Evolutionary conservation across 306 rosid genomes (phyloP), one percentile per base, ranked within the genome.

Genomic region (Mimosa bimucronata): DNA sequence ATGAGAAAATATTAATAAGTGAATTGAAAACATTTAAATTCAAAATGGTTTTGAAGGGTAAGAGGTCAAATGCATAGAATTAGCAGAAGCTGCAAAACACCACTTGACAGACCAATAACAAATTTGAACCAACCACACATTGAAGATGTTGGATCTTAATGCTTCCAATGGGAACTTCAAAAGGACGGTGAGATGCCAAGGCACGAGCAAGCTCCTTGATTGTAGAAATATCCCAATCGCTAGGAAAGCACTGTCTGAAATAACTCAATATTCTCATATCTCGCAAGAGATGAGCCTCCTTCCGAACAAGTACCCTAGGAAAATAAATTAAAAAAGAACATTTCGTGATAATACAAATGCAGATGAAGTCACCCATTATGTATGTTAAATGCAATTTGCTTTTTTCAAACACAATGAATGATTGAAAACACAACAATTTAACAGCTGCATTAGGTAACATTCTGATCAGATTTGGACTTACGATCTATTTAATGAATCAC

Each of bases 161-260:
- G 82, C 96, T 85, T 76, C 98, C 85, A 75, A 91, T 86, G 68
- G 97, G 94, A 91, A 95, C 96, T 89, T 95, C 94, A 80, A 88
- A 95, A 52, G 98, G 96, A 79, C 90, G 86, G 75, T 85, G 94
- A 64, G 94, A 90, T 50, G 98, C 88, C 86, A 95, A 82, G 71
- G 96, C 91, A 83, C 81, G 88, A 29, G 98, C 98, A 78, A 92
- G 97, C 77, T 91, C 92, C 82, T 91, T 95, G 81, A 92, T 88
- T 0, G 94, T 90, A 82, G 88, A 84, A 87, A 92, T 90, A 87
- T 87, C 82, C 70, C 71, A 40, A 84, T 87, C 85, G 46, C 84
- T 83, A 18, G 89, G 85, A 86, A 95, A 85, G 87, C 97, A 92
- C 87, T 89, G 98, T 78, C 90, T 91, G 84, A 95, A 95, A 89